Evolutionary conservation across 345 rosid species (phyloP).

Genomic region (Heritiera fomes): DNA sequence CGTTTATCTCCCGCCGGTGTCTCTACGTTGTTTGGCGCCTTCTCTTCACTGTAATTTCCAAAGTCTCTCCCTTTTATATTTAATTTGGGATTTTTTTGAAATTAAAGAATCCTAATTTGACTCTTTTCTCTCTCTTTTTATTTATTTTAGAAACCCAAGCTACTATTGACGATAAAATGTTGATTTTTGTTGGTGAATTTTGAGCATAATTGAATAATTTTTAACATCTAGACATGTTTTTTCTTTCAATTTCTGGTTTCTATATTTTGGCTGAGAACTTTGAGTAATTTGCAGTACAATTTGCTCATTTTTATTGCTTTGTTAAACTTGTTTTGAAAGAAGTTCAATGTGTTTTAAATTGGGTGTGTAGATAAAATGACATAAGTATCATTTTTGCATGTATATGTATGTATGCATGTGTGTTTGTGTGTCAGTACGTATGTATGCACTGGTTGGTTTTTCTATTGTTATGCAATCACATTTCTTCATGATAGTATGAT

Average conservation of each 20-base stretch:
- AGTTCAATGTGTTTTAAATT: not conserved
- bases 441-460: not conserved
- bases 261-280: not conserved
- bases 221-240: not conserved
- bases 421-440: not conserved
- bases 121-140: not conserved
- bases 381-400: not conserved
- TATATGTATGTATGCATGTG: not conserved
- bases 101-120: not conserved
- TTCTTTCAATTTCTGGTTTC: not conserved
- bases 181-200: not conserved
- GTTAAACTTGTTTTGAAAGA: not conserved
- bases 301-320: not conserved
- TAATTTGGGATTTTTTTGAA: not conserved
- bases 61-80: not conserved
- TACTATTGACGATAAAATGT: not conserved
- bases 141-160: not conserved
- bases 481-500: not conserved
- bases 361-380: not conserved
- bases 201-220: not conserved
- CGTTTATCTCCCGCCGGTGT: not conserved
- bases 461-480: not conserved
- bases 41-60: not conserved
- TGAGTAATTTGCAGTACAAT: constrained; percentile 2
- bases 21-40: not conserved